Conservation (phyloP, 257 asterid genomes). For the Perilla frutescens region DNA sequence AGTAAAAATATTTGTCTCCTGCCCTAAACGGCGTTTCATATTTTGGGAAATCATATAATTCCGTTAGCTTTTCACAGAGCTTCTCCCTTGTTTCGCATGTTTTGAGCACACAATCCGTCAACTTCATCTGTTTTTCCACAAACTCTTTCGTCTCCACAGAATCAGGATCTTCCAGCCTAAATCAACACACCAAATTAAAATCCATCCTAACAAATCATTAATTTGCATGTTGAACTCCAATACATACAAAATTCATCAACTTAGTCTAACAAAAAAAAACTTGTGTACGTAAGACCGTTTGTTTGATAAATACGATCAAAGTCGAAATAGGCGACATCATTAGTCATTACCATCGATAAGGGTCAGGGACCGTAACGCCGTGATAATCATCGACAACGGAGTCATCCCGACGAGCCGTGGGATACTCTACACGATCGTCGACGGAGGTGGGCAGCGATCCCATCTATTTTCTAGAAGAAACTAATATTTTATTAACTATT, state of each 20-base stretch:
- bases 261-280: no score
- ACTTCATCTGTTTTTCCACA: slow-evolving; percentile 68
- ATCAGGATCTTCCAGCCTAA: slow-evolving; percentile 97
- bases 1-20: slow-evolving; percentile 80
- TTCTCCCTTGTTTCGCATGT: slow-evolving; percentile 73
- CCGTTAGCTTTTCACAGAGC: slow-evolving; percentile 62
- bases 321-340: neutral
- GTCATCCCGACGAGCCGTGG: slow-evolving; percentile 66
- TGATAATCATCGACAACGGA: slow-evolving; percentile 70
- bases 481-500: no score
- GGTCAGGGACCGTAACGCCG: slow-evolving; percentile 62
- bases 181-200: neutral
- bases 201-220: neutral
- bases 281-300: no score
- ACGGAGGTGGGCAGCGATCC: slow-evolving; percentile 51
- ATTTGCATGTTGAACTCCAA: neutral
- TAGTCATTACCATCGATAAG: slow-evolving; percentile 75
- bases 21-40: slow-evolving; percentile 82
- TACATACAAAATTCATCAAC: neutral
- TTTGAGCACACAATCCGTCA: slow-evolving; percentile 73
- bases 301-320: no score
- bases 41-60: slow-evolving; percentile 72
- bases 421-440: slow-evolving; percentile 50
- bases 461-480: slow-evolving; percentile 36
- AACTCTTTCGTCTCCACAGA: slow-evolving; percentile 80